Conservation (phyloP, 2,329 filamentous ascomycete genomes). For the Clathrospora elynae region DNA sequence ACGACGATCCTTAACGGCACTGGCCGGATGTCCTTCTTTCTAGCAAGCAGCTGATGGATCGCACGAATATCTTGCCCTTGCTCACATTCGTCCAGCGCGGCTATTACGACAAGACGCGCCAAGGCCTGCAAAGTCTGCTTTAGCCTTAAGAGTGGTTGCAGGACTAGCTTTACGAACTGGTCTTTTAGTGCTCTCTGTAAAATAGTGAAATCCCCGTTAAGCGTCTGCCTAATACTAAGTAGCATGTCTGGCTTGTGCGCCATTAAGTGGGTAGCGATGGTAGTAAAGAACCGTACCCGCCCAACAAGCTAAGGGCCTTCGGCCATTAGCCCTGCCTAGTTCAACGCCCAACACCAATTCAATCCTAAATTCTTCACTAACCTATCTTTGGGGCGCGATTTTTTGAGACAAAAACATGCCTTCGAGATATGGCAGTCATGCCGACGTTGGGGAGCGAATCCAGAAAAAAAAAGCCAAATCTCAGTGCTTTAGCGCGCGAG, state of each 20-base stretch:
- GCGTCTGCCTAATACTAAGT: constrained; percentile 16
- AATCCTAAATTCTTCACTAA: too few relatives aligned
- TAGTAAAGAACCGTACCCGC: constrained; percentile 24
- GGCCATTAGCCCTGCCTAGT: too few relatives aligned
- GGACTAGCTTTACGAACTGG: constrained; percentile 12
- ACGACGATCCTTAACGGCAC: constrained; percentile 21
- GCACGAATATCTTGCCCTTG: constrained; percentile 12
- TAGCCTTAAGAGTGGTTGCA: constrained; percentile 9
- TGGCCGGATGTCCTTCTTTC: constrained; percentile 11
- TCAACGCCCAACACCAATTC: too few relatives aligned
- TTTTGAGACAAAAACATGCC: too few relatives aligned
- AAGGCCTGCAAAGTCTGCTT: neutral
- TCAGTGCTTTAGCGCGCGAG: too few relatives aligned
- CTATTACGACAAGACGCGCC: constrained; percentile 16
- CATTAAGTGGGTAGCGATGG: constrained; percentile 21
- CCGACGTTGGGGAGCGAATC: too few relatives aligned
- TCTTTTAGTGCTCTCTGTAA: neutral
- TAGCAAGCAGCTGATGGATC: constrained; percentile 28
- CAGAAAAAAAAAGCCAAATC: too few relatives aligned
- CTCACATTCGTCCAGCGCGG: constrained; percentile 44
- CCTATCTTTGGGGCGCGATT: too few relatives aligned
- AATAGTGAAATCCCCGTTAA: constrained; percentile 14
- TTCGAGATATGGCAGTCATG: too few relatives aligned
- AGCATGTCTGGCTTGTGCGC: constrained; percentile 11
- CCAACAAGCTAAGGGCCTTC: too few relatives aligned